Evolutionary conservation across 345 rosid species (phyloP).

Genomic region (Odontarrhena argentea): DNA sequence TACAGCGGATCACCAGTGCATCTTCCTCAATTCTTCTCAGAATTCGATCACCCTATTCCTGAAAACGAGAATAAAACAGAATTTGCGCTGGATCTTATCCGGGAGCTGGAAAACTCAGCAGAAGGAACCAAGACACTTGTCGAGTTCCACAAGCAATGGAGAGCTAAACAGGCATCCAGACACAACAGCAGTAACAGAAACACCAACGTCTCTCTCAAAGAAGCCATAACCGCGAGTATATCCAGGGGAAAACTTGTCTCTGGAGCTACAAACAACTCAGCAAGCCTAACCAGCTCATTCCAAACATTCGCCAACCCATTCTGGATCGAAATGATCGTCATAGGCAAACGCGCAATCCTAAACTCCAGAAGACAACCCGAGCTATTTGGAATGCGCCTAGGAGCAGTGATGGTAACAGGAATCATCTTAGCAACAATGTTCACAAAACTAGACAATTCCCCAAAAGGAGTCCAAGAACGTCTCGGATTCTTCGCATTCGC

Average conservation of each 20-base stretch:
- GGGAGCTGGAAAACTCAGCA: slow-evolving; percentile 78
- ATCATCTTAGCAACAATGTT: slow-evolving; percentile 84
- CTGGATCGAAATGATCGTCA: slow-evolving; percentile 80
- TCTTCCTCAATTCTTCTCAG: slow-evolving; percentile 64
- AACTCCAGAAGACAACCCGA: slow-evolving; percentile 90
- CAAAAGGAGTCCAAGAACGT: slow-evolving; percentile 84
- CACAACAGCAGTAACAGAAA: slow-evolving; percentile 18
- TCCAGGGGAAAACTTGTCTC: slow-evolving; percentile 86
- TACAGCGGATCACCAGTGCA: slow-evolving; percentile 65
- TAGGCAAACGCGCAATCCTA: slow-evolving; percentile 62
- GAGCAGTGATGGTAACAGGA: slow-evolving; percentile 79
- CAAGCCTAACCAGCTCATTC: slow-evolving; percentile 51
- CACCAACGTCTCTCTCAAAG: slow-evolving; percentile 57
- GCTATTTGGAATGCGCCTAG: slow-evolving; percentile 70
- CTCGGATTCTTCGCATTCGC: slow-evolving; percentile 93
- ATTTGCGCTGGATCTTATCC: slow-evolving; percentile 80
- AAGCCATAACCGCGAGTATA: slow-evolving; percentile 75
- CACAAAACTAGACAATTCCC: slow-evolving; percentile 76
- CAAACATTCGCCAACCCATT: slow-evolving; percentile 79
- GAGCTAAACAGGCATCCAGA: slow-evolving; percentile 32
- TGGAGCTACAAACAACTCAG: slow-evolving; percentile 49
- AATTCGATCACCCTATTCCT: slow-evolving; percentile 85
- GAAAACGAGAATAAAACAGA: slow-evolving; percentile 85
- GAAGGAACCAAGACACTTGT: slow-evolving; percentile 67
- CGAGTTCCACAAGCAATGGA: slow-evolving; percentile 79